Evolutionary conservation across 106 monocot species (phyloP), one percentile per base, ranked within the genome.

Genomic region (Gastrodia elata): DNA sequence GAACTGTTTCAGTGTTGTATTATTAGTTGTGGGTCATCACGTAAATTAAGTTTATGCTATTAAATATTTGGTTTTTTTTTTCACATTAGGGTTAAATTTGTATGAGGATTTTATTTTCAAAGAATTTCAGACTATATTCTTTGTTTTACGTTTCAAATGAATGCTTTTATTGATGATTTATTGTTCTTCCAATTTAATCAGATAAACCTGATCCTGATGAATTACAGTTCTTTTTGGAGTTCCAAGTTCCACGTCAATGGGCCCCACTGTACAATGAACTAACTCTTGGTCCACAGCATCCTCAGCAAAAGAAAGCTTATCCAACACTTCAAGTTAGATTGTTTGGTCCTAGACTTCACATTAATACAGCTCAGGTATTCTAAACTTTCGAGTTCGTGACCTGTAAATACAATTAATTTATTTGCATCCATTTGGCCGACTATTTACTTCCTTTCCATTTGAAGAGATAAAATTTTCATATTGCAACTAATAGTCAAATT

Each of bases 221-320:
- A 68, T 74, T 96, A 52, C 83, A 84, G 41, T 85, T 83, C 32
- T 96, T 96, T 77, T 81, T 96, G 79, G 95, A 96, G 82, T 96
- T 96, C 71, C 95, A 96, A 88, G 92, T 96, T 76, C 89, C 89
- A 58, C 82, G 74, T 25, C 92, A 96, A 64, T 96, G 92, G 95
- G 89, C 95, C 59, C 92, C 92, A 65, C 38, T 86, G 76, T 92
- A 89, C 82, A 89, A 87, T 79, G 95, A 96, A 26, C 81, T 92
- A 16, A 81, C 85, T 64, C 87, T 96, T 77, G 92, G 87, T 64
- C 95, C 82, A 15, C 95, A 87, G 36, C 86, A 87, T 61, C 95
- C 85, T 15, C 92, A 92, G 38, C 86, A 84, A 83, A 86, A 75
- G 75, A 89, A 87, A 52, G 18, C 52, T n/a, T 52, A 52, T 70